Conservation (phyloP, 257 asterid species). For the Scutellaria baicalensis region DNA sequence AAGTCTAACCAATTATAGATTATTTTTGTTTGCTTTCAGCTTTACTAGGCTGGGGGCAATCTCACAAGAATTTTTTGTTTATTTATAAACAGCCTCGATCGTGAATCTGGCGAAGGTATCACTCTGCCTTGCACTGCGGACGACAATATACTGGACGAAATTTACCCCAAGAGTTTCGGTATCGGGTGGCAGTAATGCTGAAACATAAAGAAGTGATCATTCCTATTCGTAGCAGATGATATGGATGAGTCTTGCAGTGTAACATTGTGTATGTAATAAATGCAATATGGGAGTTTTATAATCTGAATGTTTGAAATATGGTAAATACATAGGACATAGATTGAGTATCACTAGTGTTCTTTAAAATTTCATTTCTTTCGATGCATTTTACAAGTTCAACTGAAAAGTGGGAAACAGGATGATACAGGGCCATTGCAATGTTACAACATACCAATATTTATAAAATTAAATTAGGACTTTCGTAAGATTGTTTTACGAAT, state of each 20-base stretch:
- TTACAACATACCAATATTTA: too few relatives aligned
- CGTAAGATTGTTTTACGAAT: too few relatives aligned
- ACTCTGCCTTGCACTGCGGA: constrained; percentile 11
- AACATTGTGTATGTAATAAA: not conserved
- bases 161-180: constrained; percentile 17
- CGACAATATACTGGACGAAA: constrained; percentile 15
- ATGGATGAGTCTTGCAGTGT: not conserved
- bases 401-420: not conserved
- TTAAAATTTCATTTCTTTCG: not conserved
- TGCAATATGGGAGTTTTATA: constrained; percentile 5
- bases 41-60: constrained; percentile 25
- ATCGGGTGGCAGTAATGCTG: constrained; percentile 10
- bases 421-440: too few relatives aligned
- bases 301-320: not conserved
- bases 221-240: not conserved
- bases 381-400: not conserved
- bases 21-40: constrained; percentile 20
- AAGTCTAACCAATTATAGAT: constrained; percentile 33
- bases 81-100: constrained; percentile 28
- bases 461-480: too few relatives aligned
- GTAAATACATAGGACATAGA: not conserved
- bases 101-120: not conserved
- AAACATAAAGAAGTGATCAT: not conserved
- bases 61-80: constrained; percentile 29
- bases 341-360: not conserved